Percentiles rank a stretch among this genome's conserved stretches.
Evolutionary conservation across 1,284 basidiomycete species (phyloP).

Genomic region (Calocybe gambosa): DNA sequence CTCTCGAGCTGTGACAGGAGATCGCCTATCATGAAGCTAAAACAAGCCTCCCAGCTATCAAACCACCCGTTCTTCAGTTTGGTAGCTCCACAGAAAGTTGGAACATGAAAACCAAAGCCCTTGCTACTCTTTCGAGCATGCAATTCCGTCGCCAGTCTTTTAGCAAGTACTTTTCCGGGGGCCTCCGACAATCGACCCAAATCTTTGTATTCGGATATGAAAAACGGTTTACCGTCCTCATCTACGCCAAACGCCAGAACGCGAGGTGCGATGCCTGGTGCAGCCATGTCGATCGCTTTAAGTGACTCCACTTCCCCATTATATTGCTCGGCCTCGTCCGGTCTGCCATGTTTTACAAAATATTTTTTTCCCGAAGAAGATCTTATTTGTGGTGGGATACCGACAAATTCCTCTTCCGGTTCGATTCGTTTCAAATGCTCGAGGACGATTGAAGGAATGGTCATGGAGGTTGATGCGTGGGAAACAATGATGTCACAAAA

Average conservation of each 20-base stretch:
- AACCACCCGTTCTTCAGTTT: constrained; percentile 74
- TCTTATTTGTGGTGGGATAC: constrained; percentile 40
- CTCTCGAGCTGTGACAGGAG: constrained; percentile 50
- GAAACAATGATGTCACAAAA: not conserved
- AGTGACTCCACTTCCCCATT: constrained; percentile 71
- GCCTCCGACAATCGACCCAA: constrained; percentile 40
- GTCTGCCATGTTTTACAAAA: constrained; percentile 53
- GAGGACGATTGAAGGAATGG: constrained; percentile 29
- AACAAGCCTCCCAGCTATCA: constrained; percentile 68
- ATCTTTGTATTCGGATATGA: constrained; percentile 73
- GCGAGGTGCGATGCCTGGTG: constrained; percentile 64
- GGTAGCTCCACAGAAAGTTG: constrained; percentile 79
- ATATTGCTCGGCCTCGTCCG: constrained; percentile 57
- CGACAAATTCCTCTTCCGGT: constrained; percentile 39
- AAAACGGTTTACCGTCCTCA: constrained; percentile 48
- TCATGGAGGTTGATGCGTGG: constrained; percentile 2
- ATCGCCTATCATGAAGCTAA: constrained; percentile 61
- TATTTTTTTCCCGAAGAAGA: constrained; percentile 56
- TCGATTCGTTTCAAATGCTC: constrained; percentile 44
- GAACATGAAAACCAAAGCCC: constrained; percentile 70
- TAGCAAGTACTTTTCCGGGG: constrained; percentile 50
- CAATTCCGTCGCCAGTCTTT: constrained; percentile 59
- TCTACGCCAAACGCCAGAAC: constrained; percentile 48
- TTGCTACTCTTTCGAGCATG: constrained; percentile 48
- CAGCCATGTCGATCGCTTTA: constrained; percentile 53